Base-by-base conservation (phyloP, 495 filamentous ascomycete genomes). In the Apiosordaria backusii region DNA sequence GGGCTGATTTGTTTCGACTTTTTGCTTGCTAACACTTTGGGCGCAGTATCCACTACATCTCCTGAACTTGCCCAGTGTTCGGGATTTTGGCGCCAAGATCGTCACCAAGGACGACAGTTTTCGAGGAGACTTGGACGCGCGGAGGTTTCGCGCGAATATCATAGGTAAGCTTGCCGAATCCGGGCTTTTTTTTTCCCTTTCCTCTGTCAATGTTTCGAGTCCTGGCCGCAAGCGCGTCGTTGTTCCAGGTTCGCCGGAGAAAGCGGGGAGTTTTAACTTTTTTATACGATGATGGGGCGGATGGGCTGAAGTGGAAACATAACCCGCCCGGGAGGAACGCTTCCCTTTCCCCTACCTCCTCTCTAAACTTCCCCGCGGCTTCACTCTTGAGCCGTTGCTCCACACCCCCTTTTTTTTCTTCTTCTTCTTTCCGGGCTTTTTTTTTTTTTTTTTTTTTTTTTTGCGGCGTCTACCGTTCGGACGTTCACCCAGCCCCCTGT, bases 91-190 rank as follows among this genome's bases (percentile, higher is more conserved):
- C 27, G 68, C 74, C 7, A 81, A 85, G 29, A 84, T 92, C 27
- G 84, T 83, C 0, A 81, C 82, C 53, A 80, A 80, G 55, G 75
- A 82, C 23, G 55, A 65, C 18, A 61, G 80, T 3, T 71, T 73
- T 21, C 69, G 74, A 19, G 9, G 16, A 45, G 35, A 45, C 35
- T 81, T 97, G 15, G 88, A 87, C 52, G 84, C 88, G 3, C 71
- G 83, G 1, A 87, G 92, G 4, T 97, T 96, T 77, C 86, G 94
- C 45, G 86, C 93, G 9, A 98, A 97, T 70, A 87, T 98, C 58
- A 88, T 95, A 65, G 75, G 85, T 88, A 71, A 75, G 80, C 66
- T 50, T n/a, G n/a, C n/a, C n/a, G n/a, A n/a, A n/a, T n/a, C n/a
- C n/a, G n/a, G 2, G 35, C 5, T 27, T 0, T 50, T 64, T 50